These are phyloP conservation scores for Mimosa bimucronata DNA, from an alignment of 306 rosid genomes.

Conservation along the genomic window DNA sequence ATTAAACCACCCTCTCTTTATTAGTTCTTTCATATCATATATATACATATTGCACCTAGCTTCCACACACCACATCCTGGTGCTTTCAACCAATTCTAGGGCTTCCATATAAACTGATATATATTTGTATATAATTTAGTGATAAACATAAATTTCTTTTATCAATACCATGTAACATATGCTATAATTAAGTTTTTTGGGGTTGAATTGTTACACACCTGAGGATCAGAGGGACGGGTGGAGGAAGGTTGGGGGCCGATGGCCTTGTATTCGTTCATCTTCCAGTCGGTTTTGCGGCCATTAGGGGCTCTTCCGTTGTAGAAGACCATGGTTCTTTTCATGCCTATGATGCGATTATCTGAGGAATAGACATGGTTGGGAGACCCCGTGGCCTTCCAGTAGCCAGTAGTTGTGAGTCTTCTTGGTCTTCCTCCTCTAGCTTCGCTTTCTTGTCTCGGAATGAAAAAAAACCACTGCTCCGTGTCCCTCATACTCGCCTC, in stretches of 20 bases:
- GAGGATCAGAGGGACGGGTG: slow-evolving; percentile 11
- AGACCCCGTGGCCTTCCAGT: slow-evolving; percentile 95
- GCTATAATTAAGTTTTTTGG: too few species aligned
- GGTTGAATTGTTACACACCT: not conserved
- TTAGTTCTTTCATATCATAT: not conserved
- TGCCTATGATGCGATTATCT: slow-evolving; percentile 57
- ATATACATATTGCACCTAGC: not conserved
- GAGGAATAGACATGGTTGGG: slow-evolving; percentile 72
- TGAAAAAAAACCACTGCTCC: slow-evolving; percentile 91
- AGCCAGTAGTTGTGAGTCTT: slow-evolving; percentile 70
- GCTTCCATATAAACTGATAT: too few species aligned
- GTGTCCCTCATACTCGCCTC: slow-evolving; percentile 58
- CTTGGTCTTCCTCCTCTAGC: slow-evolving; percentile 87
- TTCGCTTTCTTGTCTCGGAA: slow-evolving; percentile 81
- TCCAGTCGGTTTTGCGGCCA: slow-evolving; percentile 88
- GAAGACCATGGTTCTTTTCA: slow-evolving; percentile 89
- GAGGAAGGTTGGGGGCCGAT: slow-evolving; percentile 40
- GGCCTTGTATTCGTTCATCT: slow-evolving; percentile 89
- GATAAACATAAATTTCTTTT: too few species aligned
- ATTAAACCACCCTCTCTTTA: not conserved
- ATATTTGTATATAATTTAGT: too few species aligned
- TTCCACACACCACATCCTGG: not conserved
- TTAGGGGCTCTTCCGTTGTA: slow-evolving; percentile 78
- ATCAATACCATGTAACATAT: too few species aligned
- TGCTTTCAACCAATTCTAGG: not conserved